Evolutionary conservation across 257 asterid genomes (phyloP), one percentile per base, ranked within the genome.

Genomic region (Verbena officinalis): DNA sequence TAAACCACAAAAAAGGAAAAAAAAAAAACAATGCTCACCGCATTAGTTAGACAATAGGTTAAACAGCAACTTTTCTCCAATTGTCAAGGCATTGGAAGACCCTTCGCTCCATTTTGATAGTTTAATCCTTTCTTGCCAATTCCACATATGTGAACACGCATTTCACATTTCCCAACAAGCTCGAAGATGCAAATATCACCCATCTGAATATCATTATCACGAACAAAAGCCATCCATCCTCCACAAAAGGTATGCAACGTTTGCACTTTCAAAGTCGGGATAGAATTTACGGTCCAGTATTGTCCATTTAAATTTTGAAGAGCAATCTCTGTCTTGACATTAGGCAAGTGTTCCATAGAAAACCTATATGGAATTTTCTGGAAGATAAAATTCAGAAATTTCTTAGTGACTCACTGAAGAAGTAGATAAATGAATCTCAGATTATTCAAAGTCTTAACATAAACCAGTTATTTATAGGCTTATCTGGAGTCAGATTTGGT

Each of bases 191-290:
- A 91, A 55, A 91, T 88, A 74, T 91, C 98, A 56, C 98, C 98
- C 84, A 86, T 73, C 75, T 84, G 95, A 74, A 91, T 73, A 69
- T 80, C 78, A 67, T 91, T 91, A 30, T 86, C 94, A 55, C 96
- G 94, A 65, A 88, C 96, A 83, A 91, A 91, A 55, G 96, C 93
- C 85, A 89, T 86, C 98, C 98, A 91, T 50, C 98, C 98, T 68
- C 98, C 98, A 75, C 98, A 91, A 68, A 91, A 84, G 20, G 98
- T 91, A 68, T 88, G 98, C 82, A 91, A 57, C 0, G 91, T 77
- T 73, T 83, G 95, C 68, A 91, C 98, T 85, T 83, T 91, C 14
- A 69, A 21, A 7, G 94, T 83, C 30, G 98, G 96, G 80, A 91
- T 76, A 24, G 98, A 88, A 77, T 91, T 91, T 45, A 91, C 96